Evolutionary conservation across 352 stramenopile genomes (phyloP).

Genomic region (Globisporangium cederbergense): DNA sequence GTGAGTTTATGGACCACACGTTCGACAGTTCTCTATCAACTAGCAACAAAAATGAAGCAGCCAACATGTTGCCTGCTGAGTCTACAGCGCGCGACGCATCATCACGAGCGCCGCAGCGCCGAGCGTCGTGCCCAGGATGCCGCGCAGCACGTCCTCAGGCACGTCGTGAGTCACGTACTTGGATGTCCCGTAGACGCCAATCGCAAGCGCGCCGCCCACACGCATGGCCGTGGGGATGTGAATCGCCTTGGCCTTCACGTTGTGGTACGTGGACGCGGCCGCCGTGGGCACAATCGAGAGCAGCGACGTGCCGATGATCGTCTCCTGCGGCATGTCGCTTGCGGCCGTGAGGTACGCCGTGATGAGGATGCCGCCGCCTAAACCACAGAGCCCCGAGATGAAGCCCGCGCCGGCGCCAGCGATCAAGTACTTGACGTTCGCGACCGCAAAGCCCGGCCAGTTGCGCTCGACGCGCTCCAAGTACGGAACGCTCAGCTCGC

Average conservation of each 20-base stretch:
- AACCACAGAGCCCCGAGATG: constrained; percentile 79
- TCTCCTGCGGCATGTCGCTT: constrained; percentile 82
- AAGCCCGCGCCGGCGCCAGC: constrained; percentile 73
- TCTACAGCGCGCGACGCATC: constrained; percentile 71
- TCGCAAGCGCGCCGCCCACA: constrained; percentile 60
- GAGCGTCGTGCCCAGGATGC: constrained; percentile 69
- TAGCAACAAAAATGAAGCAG: neutral
- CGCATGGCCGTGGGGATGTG: constrained; percentile 68
- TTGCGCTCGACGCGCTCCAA: constrained; percentile 39
- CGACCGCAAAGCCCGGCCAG: constrained; percentile 37
- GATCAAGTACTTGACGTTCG: constrained; percentile 76
- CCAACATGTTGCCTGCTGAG: neutral
- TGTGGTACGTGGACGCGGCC: constrained; percentile 77
- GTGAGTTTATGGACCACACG: neutral
- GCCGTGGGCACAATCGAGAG: constrained; percentile 79
- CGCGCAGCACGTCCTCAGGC: constrained; percentile 67
- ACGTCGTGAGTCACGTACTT: constrained; percentile 83
- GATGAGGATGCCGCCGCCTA: constrained; percentile 84
- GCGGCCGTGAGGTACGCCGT: constrained; percentile 81
- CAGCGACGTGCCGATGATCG: constrained; percentile 83
- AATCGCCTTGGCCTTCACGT: constrained; percentile 74
- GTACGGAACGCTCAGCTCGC: constrained; percentile 33
- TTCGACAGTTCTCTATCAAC: constrained; percentile 1
- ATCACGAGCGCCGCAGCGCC: constrained; percentile 70
- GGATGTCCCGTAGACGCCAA: constrained; percentile 72